Base-by-base conservation (phyloP, 495 filamentous ascomycete species). In the Stereocaulon alpinum region DNA sequence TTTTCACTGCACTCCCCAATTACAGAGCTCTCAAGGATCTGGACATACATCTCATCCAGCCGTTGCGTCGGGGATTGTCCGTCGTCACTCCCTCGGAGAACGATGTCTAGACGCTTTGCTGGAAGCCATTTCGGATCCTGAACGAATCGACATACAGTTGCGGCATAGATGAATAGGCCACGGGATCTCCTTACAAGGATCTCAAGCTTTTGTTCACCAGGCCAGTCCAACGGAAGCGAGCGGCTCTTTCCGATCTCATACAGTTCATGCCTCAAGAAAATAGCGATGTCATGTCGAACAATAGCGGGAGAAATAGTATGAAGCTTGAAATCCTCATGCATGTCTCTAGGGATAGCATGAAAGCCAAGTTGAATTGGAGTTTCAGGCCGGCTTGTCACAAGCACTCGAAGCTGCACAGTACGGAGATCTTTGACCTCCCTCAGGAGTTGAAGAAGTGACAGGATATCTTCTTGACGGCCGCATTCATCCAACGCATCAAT, bases 71-170 rank as follows among this genome's bases (percentile, higher is more conserved):
- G 15, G 41, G 4, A 9, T 47, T 49, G 41, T 58, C 15, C 42
- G 40, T 47, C 27, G 43, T 58, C 27, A 48, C 42, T 58, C 37
- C 37, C 51, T 42, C n/a, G 20, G 32, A 61, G 58, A 20, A 55
- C 27, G 40, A 47, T 40, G 22, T 61, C 22, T 20, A 61, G 50
- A 51, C 50, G 50, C 37, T 55, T 20, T 45, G 29, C 10, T 43
- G 24, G 43, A 51, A 30, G 11, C 30, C 52, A 51, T 11, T 56
- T 32, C 2, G 17, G 1, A 15, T 52, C 56, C 20, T 15, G 37
- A 40, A 74, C 64, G 51, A 73, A 78, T 14, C 71, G 70, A 56
- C 75, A 77, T 14, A 67, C 69, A 15, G 73, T 77, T 12, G 73
- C 67, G 11, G 72, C 71, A 58, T 42, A 62, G 41, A 62, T 62